A percentile compares a stretch with the other conserved stretches of the same genome.
These are phyloP conservation scores for Aspergillus alliaceus DNA, from an alignment of 2,329 filamentous ascomycete species.

Conservation along the genomic window DNA sequence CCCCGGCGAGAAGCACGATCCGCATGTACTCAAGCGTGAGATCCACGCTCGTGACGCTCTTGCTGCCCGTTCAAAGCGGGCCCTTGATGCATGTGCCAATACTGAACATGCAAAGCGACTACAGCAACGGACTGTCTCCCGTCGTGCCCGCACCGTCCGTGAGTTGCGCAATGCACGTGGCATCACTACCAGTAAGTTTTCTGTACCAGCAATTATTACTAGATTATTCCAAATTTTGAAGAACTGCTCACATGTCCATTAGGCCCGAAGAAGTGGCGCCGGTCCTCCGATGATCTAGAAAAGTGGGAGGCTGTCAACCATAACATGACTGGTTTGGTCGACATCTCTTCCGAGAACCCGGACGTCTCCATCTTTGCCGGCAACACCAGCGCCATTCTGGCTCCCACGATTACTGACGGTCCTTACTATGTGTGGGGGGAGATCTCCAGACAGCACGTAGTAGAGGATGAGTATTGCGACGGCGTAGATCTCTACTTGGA, in stretches of 20 bases:
- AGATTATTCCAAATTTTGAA: no score
- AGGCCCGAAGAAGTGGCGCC: slow-evolving; percentile 32
- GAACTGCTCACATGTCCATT: neutral
- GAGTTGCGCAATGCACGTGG: slow-evolving; percentile 27
- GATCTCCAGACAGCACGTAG: slow-evolving; percentile 42
- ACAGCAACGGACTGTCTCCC: slow-evolving; percentile 27
- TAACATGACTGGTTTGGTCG: slow-evolving; percentile 36
- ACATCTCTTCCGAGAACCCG: slow-evolving; percentile 27
- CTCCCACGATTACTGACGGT: slow-evolving; percentile 46
- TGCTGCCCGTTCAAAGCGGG: slow-evolving; percentile 24
- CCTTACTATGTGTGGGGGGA: slow-evolving; percentile 50
- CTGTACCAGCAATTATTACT: neutral
- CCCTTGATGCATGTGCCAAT: slow-evolving; percentile 25
- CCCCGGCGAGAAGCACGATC: slow-evolving; percentile 33
- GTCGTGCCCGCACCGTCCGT: slow-evolving; percentile 27
- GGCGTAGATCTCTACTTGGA: slow-evolving; percentile 48
- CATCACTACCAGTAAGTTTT: slow-evolving; percentile 23
- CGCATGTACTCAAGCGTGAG: slow-evolving; percentile 28
- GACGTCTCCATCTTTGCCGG: slow-evolving; percentile 38
- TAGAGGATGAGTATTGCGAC: slow-evolving; percentile 35
- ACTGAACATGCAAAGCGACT: slow-evolving; percentile 23
- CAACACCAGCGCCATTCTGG: slow-evolving; percentile 46
- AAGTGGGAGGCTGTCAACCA: slow-evolving; percentile 41
- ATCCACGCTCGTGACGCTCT: slow-evolving; percentile 27
- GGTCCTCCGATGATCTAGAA: slow-evolving; percentile 37